phyloP scores from a whole-genome alignment of 2,329 filamentous ascomycete genomes.

The Alternaria ventricosa region DNA sequence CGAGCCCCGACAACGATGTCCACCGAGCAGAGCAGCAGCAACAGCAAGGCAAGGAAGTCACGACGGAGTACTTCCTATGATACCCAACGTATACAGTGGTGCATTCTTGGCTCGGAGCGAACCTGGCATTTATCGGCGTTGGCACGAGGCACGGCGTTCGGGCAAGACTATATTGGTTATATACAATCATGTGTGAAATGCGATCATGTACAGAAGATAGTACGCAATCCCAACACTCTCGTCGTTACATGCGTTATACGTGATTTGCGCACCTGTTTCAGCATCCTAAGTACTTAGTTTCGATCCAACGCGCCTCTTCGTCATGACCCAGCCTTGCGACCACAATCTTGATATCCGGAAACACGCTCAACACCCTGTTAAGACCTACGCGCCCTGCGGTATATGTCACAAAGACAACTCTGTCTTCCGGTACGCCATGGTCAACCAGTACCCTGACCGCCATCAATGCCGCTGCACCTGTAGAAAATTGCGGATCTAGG shows the following conservation, averaged over 20 bases:
- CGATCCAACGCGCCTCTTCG: slow-evolving; percentile 86
- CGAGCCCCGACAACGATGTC: slow-evolving; percentile 91
- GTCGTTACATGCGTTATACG: neutral
- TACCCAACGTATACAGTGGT: slow-evolving; percentile 29
- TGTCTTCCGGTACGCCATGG: slow-evolving; percentile 83
- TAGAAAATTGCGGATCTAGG: slow-evolving; percentile 93
- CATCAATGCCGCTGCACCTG: slow-evolving; percentile 86
- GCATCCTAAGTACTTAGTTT: slow-evolving; percentile 89
- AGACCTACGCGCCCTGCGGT: slow-evolving; percentile 84
- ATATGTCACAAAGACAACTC: slow-evolving; percentile 92
- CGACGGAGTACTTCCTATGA: slow-evolving; percentile 74
- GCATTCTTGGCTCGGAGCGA: slow-evolving; percentile 11
- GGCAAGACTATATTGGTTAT: slow-evolving; percentile 11
- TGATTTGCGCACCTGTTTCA: slow-evolving; percentile 48
- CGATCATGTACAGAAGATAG: slow-evolving; percentile 1
- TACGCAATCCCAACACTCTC: neutral
- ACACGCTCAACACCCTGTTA: slow-evolving; percentile 85
- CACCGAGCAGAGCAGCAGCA: slow-evolving; percentile 82
- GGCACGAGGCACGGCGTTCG: slow-evolving; percentile 14
- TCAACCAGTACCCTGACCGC: slow-evolving; percentile 94
- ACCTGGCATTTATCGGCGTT: slow-evolving; percentile 24
- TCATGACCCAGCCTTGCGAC: slow-evolving; percentile 83
- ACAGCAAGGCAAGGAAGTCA: slow-evolving; percentile 73
- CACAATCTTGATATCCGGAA: slow-evolving; percentile 84
- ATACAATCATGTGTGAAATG: slow-evolving; percentile 6